Percentiles rank a stretch among this genome's conserved stretches.
These are phyloP conservation scores for Arabidopsis thaliana DNA, from an alignment of 345 rosid species.

Conservation along the genomic window DNA sequence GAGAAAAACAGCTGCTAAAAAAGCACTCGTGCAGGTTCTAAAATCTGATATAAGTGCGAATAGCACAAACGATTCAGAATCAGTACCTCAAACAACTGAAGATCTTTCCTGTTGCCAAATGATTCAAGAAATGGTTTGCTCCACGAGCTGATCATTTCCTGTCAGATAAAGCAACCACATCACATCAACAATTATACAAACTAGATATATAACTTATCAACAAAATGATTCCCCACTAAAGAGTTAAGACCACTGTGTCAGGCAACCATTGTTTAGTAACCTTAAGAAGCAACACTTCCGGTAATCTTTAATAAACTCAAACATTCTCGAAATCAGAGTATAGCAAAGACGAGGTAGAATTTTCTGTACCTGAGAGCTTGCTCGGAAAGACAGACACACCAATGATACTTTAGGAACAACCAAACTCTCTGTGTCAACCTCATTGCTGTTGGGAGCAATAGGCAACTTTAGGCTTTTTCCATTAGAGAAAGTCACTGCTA, in stretches of 20 bases:
- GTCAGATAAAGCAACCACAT: slow-evolving; percentile 32
- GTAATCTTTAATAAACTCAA: slow-evolving; percentile 5
- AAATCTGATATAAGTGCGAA: slow-evolving; percentile 16
- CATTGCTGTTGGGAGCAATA: slow-evolving; percentile 43
- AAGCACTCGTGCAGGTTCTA: background rate
- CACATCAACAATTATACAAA: slow-evolving; percentile 9
- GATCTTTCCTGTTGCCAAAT: slow-evolving; percentile 58
- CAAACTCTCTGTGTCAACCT: slow-evolving; percentile 38
- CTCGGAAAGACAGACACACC: slow-evolving; percentile 81
- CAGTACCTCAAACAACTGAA: slow-evolving; percentile 82
- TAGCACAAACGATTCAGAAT: slow-evolving; percentile 8
- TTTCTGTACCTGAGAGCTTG: slow-evolving; percentile 73
- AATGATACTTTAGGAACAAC: slow-evolving; percentile 63
- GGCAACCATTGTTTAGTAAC: background rate
- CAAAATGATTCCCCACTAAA: background rate
- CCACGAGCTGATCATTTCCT: slow-evolving; percentile 92
- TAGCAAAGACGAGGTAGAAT: background rate
- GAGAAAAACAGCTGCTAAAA: slow-evolving; percentile 4
- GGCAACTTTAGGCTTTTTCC: slow-evolving; percentile 73
- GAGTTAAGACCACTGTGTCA: background rate
- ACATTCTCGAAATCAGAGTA: slow-evolving; percentile 1
- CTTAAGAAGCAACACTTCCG: background rate
- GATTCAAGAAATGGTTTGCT: slow-evolving; percentile 67
- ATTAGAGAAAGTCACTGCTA: slow-evolving; percentile 58
- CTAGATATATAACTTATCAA: background rate